Base-by-base conservation (phyloP, 805 yeast species). In the Hanseniaspora lachancei region DNA sequence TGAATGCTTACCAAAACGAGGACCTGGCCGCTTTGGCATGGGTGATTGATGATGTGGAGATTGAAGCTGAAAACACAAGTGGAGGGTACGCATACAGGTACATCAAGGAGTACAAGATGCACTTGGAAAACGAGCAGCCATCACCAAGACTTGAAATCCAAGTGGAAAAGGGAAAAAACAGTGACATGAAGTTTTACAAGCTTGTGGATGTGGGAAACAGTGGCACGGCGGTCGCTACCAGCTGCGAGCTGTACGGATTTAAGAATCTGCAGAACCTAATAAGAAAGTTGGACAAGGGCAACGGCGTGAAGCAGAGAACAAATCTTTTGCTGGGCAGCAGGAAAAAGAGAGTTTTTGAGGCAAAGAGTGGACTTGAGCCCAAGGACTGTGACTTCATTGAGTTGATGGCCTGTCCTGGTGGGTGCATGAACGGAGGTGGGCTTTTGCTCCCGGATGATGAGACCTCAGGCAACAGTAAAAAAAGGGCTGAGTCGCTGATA, bases 341-440 rank as follows among this genome's bases (percentile, higher is more conserved):
- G 13, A 34, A 34, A 34, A 50, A 43, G 23, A 49, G 47, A 34
- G 8, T 29, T 16, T 15, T 9, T 38, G 21, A 24, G n/a, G 10
- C 16, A n/a, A 38, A 20, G 5, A 27, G 24, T 12, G 51, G 13
- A 71, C 61, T 1, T 81, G 89, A 86, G 58, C 84, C 91, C 0
- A 68, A 77, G 35, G 73, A 71, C 42, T 82, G 86, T 61, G 93
- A 87, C 59, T 86, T 84, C 61, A 86, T 91, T 6, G 98, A 93
- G 63, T 84, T 93, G 47, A 91, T 89, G 96, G 98, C 98, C 0
- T 93, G 98, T 67, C 98, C 98, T 6, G 89, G 87, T 32, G 98
- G 98, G 1, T 93, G 97, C 64, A 86, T 89, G 57, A 93, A 91
- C 64, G 98, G 98, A 12, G 97, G 98, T 23, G 98, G 98, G 0